These are phyloP conservation scores for Xerocomus minutiporus DNA, from an alignment of 1,284 basidiomycete genomes.

Conservation along the genomic window DNA sequence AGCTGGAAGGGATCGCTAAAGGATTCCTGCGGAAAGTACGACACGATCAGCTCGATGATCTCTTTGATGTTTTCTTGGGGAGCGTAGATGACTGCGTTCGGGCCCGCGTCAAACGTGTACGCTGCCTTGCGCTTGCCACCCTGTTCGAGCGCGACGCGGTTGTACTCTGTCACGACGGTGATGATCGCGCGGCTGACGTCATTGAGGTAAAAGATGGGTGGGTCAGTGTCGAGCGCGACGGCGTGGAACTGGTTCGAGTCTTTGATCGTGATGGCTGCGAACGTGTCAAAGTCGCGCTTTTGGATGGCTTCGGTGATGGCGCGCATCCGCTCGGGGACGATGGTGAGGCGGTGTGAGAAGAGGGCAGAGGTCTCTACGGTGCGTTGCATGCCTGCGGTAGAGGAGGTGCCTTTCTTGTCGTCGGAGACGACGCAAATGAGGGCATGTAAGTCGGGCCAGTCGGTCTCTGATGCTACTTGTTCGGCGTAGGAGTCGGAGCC, in stretches of 20 bases:
- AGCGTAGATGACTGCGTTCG: constrained; percentile 97
- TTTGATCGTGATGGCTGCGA: constrained; percentile 90
- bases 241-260: constrained; percentile 99
- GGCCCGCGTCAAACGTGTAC: constrained; percentile 98
- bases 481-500: constrained; percentile 88
- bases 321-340: constrained; percentile 88
- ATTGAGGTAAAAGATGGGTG: constrained; percentile 99
- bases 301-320: constrained; percentile 80
- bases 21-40: constrained; percentile 79
- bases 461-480: constrained; percentile 78
- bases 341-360: constrained; percentile 86
- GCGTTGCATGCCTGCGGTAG: constrained; percentile 95
- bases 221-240: constrained; percentile 92
- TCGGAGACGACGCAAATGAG: constrained; percentile 97
- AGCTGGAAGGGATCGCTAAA: constrained; percentile 77
- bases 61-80: constrained; percentile 72
- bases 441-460: constrained; percentile 96
- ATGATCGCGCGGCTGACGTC: constrained; percentile 89
- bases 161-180: constrained; percentile 86
- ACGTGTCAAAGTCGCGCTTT: constrained; percentile 79
- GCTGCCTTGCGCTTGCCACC: constrained; percentile 77
- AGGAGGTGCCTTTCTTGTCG: constrained; percentile 95
- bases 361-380: constrained; percentile 91
- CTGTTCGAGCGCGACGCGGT: constrained; percentile 68
- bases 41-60: constrained; percentile 70